Percentiles rank a stretch among this genome's conserved stretches.
Conservation (phyloP, 768 basidiomycete species). For the Psilocybe azurescens region DNA sequence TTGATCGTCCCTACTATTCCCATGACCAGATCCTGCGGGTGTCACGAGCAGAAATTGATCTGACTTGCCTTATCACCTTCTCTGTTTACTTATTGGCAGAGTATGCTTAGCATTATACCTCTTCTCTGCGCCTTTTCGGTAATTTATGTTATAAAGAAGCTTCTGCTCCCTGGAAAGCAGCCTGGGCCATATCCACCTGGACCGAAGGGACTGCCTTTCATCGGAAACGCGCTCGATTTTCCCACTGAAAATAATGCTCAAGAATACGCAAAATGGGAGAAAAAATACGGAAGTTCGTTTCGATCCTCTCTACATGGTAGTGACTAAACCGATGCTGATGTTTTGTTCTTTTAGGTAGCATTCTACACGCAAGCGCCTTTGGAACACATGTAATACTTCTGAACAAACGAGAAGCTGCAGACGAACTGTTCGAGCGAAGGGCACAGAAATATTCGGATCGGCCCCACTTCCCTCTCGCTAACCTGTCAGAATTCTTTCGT, state of each 20-base stretch:
- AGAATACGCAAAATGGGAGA: background rate
- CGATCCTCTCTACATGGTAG: background rate
- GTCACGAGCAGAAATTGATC: too few species aligned
- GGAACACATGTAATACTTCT: slow-evolving; percentile 11
- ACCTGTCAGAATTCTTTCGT: slow-evolving; percentile 7
- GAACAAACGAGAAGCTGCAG: slow-evolving; percentile 14
- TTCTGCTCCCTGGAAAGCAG: background rate
- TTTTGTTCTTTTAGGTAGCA: slow-evolving; percentile 9
- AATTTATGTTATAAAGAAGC: background rate
- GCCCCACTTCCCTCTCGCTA: background rate
- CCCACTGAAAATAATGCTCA: slow-evolving; percentile 5
- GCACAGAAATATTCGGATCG: slow-evolving; percentile 16
- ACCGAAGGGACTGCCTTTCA: slow-evolving; percentile 29
- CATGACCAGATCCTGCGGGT: too few species aligned
- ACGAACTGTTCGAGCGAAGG: slow-evolving; percentile 17
- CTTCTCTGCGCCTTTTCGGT: background rate
- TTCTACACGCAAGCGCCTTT: slow-evolving; percentile 5
- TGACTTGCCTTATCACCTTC: background rate
- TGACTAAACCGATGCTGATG: background rate
- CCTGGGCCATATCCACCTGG: slow-evolving; percentile 22
- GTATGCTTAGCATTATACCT: background rate
- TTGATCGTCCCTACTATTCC: too few species aligned
- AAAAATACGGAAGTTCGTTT: slow-evolving; percentile 9
- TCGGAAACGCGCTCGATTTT: slow-evolving; percentile 27
- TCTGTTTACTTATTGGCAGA: background rate